Base-by-base conservation (phyloP, 2,329 filamentous ascomycete species). In the Fusarium pseudonygamai region DNA sequence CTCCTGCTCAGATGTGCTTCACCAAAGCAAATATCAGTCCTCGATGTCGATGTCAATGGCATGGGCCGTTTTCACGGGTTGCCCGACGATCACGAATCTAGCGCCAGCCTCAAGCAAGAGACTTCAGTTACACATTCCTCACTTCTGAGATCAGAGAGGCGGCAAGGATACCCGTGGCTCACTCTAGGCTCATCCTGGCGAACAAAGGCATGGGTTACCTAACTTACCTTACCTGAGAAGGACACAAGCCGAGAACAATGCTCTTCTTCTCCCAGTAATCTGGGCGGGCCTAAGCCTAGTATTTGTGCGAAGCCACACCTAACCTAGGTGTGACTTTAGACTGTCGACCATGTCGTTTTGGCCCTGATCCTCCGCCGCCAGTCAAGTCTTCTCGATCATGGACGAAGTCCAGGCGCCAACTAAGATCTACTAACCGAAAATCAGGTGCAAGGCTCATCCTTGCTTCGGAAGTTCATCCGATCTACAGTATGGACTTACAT, bases 341-440 rank as follows among this genome's bases (percentile, higher is more conserved):
- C 68, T 58, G 55, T 42, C 58, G 53, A 46, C 45, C 28, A 47
- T 36, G n/a, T 37, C 24, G 28, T 37, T 58, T 49, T 53, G 49
- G 52, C 50, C 42, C 58, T 40, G 42, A 62, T 50, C 24, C 55
- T 58, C 52, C 59, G 47, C 56, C 49, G 43, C 57, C 24, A 69
- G 63, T 45, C 28, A 66, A 40, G 28, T 24, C 60, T 42, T 60
- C 45, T 64, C n/a, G n/a, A 26, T 45, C 50, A 43, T 49, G 37
- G 40, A 47, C 32, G 60, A 60, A 42, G 56, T 55, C 34, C 36
- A 39, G 59, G 53, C 24, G 24, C 50, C 64, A 65, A 65, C 74
- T 75, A 77, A 71, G 71, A 77, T 77, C 71, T 74, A 74, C 68
- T 74, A 75, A 64, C 60, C 66, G 64, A 75, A 64, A 67, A 62